Conservation (phyloP, 257 asterid species). For the Solanum chilense region DNA sequence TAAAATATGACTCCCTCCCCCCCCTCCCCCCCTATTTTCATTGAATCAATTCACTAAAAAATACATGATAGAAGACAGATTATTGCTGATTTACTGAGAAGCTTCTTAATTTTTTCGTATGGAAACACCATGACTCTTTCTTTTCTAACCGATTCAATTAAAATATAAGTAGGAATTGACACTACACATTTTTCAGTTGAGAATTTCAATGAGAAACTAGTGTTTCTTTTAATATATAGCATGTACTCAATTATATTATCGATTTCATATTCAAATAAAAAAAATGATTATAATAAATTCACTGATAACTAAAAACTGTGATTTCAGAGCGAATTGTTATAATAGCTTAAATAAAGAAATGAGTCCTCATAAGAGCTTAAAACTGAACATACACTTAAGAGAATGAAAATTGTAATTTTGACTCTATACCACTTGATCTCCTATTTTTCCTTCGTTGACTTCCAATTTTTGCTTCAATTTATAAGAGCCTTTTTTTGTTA, state of each 20-base stretch:
- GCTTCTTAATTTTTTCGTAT: no score
- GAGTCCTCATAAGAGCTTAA: no score
- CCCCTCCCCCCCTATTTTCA: fast-evolving
- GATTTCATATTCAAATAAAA: no score
- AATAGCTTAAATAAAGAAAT: not conserved
- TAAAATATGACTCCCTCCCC: no score
- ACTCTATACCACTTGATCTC: not conserved
- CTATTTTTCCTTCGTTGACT: not conserved
- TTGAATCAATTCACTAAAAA: no score
- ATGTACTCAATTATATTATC: no score
- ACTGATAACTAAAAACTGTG: not conserved
- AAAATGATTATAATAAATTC: no score
- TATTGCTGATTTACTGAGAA: not conserved
- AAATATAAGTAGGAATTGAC: no score
- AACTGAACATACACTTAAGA: no score
- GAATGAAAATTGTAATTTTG: not conserved
- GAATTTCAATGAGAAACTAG: not conserved
- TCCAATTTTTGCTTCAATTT: not conserved
- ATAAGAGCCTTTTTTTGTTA: not conserved
- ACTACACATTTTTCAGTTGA: no score
- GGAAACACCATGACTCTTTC: not conserved
- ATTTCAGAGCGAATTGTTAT: not conserved
- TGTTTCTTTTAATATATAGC: no score
- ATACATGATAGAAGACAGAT: not conserved
- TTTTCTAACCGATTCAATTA: not conserved